Conservation (phyloP, 176 grass and related monocot species). For the Rhynchospora breviuscula region DNA sequence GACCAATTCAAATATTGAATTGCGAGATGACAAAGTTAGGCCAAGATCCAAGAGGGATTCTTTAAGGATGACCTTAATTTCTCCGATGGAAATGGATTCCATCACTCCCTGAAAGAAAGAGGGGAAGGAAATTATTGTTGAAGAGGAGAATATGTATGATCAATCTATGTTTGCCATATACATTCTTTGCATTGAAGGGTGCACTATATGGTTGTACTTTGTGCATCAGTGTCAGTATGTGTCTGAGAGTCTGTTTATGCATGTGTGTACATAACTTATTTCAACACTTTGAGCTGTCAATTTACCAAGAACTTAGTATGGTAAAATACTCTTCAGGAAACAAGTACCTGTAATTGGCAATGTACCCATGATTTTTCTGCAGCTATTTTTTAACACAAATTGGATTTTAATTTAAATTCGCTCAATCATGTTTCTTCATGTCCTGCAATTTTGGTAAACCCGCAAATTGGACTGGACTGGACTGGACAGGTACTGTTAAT, state of each 20-base stretch:
- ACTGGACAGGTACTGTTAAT: neutral
- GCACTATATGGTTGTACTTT: neutral
- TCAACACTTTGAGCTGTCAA: neutral
- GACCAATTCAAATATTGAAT: conserved; percentile 54
- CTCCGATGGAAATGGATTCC: conserved; percentile 57
- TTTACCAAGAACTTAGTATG: neutral
- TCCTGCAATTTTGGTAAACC: neutral
- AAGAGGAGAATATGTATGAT: conserved; percentile 1
- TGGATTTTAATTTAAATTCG: neutral
- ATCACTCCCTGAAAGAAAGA: conserved; percentile 57
- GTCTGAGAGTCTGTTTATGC: neutral
- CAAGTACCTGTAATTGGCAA: neutral
- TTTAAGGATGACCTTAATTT: conserved; percentile 56
- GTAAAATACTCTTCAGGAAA: neutral
- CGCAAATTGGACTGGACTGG: neutral
- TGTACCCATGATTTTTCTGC: neutral
- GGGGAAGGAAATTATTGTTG: neutral
- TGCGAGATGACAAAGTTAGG: conserved; percentile 39
- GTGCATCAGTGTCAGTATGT: neutral
- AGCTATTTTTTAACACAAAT: neutral
- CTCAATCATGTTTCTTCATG: neutral
- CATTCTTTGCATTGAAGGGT: neutral
- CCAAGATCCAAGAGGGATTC: conserved; percentile 47
- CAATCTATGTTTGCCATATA: neutral
- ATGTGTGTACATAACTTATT: neutral